Evolutionary conservation across 306 rosid genomes (phyloP), one percentile per base, ranked within the genome.

Genomic region (Dalbergia cultrata): DNA sequence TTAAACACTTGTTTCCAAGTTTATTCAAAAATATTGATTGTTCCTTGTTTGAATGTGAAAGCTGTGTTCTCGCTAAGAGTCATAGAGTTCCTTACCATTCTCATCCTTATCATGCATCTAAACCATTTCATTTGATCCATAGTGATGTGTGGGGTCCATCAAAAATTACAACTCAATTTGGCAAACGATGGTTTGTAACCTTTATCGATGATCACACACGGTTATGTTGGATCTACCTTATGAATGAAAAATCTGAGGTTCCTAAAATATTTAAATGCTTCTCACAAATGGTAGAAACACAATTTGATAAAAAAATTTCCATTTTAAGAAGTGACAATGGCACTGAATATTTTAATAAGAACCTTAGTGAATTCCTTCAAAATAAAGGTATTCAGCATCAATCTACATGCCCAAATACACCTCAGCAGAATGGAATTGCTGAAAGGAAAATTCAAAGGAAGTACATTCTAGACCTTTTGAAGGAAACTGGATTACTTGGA

Each of bases 101-200:
- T 0, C 7, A 16, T 35, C 49, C 49, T 13, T 64, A 41, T 43
- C 71, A 66, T 66, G 53, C 53, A 66, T 66, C 71, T 12, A 67
- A 21, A 67, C 56, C 56, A 9, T 41, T 67, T 9, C 31, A 18
- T 33, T 6, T 63, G 7, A 13, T 41, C 13, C 22, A 73, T 39
- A 41, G 41, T 57, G 67, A 73, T 54, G 37, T 39, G 58, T 39
- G 9, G 62, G 62, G 13, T 57, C 62, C 33, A 2, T 19, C 4
- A 18, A 57, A 57, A 57, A 57, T 57, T 1, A 21, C 44, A 74
- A 58, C 58, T 12, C 78, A 74, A 41, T 43, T 74, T 74, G 43
- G 7, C 58, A 19, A 73, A 39, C n/a, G 14, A 4, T 53, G 78
- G 11, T 58, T 21, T 14, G 9, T 73, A 18, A 72, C 66, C 17